phyloP scores from a whole-genome alignment of 2,329 filamentous ascomycete species.

The Ceratocystis variospora region DNA sequence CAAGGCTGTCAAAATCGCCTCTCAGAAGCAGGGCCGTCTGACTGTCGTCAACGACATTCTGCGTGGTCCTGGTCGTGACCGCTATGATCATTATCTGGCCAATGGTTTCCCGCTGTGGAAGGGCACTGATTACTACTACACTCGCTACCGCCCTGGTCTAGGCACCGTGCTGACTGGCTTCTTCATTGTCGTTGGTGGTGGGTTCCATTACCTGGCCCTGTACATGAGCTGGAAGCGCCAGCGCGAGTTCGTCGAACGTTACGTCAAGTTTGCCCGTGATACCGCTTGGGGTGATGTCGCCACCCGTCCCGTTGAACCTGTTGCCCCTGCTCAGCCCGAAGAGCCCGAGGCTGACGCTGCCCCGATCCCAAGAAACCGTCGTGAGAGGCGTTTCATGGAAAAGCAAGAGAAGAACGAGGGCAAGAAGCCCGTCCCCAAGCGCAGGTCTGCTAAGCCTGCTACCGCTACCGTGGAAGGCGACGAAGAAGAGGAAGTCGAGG shows the following conservation, averaged over 20 bases:
- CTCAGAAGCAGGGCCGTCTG: conserved; percentile 70
- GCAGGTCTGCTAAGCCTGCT: conserved; percentile 25
- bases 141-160: conserved; percentile 78
- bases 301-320: conserved; percentile 32
- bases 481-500: conserved; percentile 34
- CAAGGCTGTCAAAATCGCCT: conserved; percentile 64
- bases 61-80: conserved; percentile 61
- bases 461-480: conserved; percentile 30
- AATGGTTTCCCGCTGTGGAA: conserved; percentile 96
- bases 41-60: conserved; percentile 77
- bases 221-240: conserved; percentile 82
- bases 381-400: conserved; percentile 79
- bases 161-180: conserved; percentile 71
- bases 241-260: conserved; percentile 78
- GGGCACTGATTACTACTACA: conserved; percentile 97
- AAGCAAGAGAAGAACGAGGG: conserved; percentile 61
- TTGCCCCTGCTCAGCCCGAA: conserved; percentile 29
- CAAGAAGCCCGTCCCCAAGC: conserved; percentile 38
- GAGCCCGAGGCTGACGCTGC: conserved; percentile 30
- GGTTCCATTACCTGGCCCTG: conserved; percentile 72
- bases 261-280: conserved; percentile 77
- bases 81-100: conserved; percentile 85
- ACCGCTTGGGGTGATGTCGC: conserved; percentile 84
- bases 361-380: conserved; percentile 58
- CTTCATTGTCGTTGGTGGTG: conserved; percentile 71